Base-by-base conservation (phyloP, 805 yeast genomes). In the Lipomyces kockii region DNA sequence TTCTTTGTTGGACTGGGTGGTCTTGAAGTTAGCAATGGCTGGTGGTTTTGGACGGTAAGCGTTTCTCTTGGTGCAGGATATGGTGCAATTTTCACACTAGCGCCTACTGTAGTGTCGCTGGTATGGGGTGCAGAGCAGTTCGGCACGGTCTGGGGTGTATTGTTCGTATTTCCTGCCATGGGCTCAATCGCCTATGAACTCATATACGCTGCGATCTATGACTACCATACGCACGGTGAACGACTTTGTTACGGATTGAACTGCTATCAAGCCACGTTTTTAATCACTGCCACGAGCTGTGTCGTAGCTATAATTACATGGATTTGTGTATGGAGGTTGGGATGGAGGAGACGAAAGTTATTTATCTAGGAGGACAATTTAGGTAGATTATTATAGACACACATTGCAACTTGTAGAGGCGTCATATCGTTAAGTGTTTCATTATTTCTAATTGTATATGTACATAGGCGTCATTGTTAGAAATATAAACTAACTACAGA, bases 131-230 rank as follows among this genome's bases (percentile, higher is more conserved):
- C 90, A 27, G 92, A 90, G 55, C 84, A 90, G 43, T 86, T 94
- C 78, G 98, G 98, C 0, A 90, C 97, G 1, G 90, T 94, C 1
- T 94, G 97, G 91, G 98, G 98, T 2, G 81, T 89, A 32, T 90
- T 92, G 76, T 89, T 92, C 84, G 83, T 90, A 46, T 95, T 96
- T 0, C 97, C 97, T 2, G 97, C 97, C 0, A 70, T 91, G 2
- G 97, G 97, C 1, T 82, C 94, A 1, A 81, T 89, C 3, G 68
- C 85, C 2, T 90, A 84, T 73, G 93, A 97, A 5, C 74, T 90
- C 61, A 71, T 87, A 12, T 92, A 89, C 76, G 97, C 97, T 0
- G 73, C 78, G 29, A 77, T 86, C 22, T 87, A 84, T 72, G 95
- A 91, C 71, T 58, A 68, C 17, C 74, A 78, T 62, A 80, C 85